Conservation (phyloP, 2,329 filamentous ascomycete species). For the Pseudogymnoascus sp. region DNA sequence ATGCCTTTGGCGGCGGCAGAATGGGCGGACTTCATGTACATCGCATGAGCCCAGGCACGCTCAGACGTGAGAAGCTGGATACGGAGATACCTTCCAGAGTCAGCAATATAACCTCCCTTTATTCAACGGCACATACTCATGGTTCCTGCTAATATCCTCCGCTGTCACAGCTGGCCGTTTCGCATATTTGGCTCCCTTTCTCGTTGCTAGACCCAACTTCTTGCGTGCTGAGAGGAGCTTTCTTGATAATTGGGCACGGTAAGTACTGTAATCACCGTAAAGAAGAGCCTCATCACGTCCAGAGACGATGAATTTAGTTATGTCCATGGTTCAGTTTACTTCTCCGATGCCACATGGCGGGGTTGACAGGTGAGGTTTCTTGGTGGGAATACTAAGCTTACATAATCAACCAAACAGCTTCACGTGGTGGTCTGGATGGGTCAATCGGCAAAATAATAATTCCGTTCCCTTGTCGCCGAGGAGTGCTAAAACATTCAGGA, state of each 20-base stretch:
- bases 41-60: constrained; percentile 88
- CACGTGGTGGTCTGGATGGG: neutral
- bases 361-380: constrained; percentile 6
- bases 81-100: constrained; percentile 53
- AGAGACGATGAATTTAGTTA: constrained; percentile 74
- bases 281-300: constrained; percentile 76
- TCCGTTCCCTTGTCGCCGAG: constrained; percentile 2
- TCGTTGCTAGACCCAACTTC: constrained; percentile 75
- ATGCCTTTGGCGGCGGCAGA: constrained; percentile 73
- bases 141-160: constrained; percentile 63
- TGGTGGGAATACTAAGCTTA: constrained; percentile 3
- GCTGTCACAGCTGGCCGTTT: constrained; percentile 62
- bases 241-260: constrained; percentile 70
- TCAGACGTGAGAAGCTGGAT: constrained; percentile 81
- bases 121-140: constrained; percentile 52
- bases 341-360: neutral
- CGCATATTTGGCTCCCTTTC: constrained; percentile 78
- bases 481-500: constrained; percentile 7
- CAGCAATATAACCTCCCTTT: neutral
- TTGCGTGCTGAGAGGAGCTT: constrained; percentile 75
- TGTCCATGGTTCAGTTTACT: constrained; percentile 58
- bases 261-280: constrained; percentile 80
- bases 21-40: constrained; percentile 84
- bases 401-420: neutral
- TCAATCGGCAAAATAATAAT: constrained; percentile 4